These are phyloP conservation scores for Ceratocystis cacaofunesta DNA, from an alignment of 2,329 filamentous ascomycete species.

Conservation along the genomic window DNA sequence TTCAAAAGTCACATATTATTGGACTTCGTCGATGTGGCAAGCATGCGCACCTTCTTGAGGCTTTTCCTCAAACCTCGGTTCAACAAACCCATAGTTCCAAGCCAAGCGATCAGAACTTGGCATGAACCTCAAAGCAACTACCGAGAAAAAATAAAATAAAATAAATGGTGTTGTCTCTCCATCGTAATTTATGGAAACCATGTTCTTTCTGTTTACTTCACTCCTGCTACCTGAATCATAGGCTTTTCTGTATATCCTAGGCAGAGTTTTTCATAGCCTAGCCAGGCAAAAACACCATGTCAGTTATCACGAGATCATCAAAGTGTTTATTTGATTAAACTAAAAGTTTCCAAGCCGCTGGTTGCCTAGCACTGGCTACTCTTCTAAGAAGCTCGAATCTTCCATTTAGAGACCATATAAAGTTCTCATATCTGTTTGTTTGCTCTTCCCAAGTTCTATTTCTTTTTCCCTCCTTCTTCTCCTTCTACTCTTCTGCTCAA, in stretches of 20 bases:
- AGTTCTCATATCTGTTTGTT: conserved; percentile 3
- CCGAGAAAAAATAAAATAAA: background rate
- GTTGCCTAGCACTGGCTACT: background rate
- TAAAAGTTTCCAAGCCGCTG: background rate
- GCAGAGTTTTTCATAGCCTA: background rate
- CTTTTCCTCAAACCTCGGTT: background rate
- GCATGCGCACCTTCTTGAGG: background rate
- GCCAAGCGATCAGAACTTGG: background rate
- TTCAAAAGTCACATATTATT: too few relatives aligned
- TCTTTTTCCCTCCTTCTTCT: conserved; percentile 5
- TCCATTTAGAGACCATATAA: background rate
- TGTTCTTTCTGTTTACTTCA: background rate
- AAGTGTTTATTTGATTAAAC: background rate
- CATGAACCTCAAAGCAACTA: background rate
- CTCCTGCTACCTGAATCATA: background rate
- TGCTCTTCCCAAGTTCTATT: conserved; percentile 7
- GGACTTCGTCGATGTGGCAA: background rate
- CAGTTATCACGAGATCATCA: background rate
- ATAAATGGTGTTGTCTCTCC: too few relatives aligned
- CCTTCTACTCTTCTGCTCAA: conserved; percentile 14
- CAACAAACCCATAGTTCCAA: background rate
- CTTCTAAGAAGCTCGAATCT: background rate
- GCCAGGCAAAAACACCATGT: background rate
- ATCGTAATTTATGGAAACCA: too few relatives aligned
- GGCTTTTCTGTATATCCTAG: background rate